Percentiles rank a stretch among this genome's conserved stretches.
phyloP scores from a whole-genome alignment of 345 rosid species.

The Rhodomyrtus tomentosa region DNA sequence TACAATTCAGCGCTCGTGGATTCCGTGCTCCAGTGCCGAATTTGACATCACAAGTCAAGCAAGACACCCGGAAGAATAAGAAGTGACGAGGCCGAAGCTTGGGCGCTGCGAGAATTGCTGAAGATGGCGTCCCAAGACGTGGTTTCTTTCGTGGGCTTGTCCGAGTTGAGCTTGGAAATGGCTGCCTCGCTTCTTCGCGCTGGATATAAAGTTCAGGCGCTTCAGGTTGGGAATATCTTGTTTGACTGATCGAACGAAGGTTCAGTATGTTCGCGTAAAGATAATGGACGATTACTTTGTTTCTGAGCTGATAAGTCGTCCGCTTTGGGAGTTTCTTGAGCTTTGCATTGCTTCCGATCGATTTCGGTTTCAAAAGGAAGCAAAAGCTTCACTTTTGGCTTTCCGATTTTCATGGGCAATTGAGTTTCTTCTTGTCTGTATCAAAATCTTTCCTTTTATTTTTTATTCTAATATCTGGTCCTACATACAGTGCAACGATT shows the following conservation, averaged over 20 bases:
- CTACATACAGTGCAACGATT: neutral
- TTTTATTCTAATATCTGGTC: neutral
- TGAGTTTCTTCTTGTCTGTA: neutral
- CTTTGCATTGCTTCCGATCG: neutral
- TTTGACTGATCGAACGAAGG: neutral
- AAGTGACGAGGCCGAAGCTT: neutral
- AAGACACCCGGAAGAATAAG: neutral
- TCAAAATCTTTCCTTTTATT: neutral
- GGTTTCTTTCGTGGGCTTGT: slow-evolving; percentile 51
- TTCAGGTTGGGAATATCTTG: slow-evolving; percentile 29
- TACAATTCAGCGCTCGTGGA: neutral
- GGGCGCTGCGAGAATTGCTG: neutral
- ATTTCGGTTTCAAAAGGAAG: neutral
- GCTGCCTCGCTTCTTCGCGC: slow-evolving; percentile 56
- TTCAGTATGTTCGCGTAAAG: neutral
- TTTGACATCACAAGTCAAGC: neutral
- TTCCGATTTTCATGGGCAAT: neutral
- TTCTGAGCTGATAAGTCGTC: neutral
- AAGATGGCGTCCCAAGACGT: neutral
- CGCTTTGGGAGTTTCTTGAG: neutral
- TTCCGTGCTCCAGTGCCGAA: neutral
- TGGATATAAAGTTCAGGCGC: slow-evolving; percentile 62
- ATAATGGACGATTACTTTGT: neutral
- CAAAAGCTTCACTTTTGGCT: neutral
- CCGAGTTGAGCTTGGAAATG: slow-evolving; percentile 54